Evolutionary conservation across 2,329 filamentous ascomycete genomes (phyloP), one percentile per base, ranked within the genome.

Genomic region (Venturia aucupariae): DNA sequence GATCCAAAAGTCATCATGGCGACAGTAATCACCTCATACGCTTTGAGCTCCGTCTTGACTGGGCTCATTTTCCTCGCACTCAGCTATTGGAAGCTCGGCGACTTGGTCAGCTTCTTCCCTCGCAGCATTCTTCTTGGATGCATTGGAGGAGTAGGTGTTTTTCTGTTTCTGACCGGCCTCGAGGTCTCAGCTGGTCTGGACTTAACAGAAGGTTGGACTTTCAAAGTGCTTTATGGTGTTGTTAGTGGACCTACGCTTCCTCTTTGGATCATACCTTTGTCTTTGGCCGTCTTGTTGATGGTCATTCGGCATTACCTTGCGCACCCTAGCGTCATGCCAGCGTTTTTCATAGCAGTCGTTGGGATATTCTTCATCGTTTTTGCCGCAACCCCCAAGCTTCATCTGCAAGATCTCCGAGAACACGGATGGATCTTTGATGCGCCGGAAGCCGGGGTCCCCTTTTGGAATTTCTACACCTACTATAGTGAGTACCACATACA

Each of bases 401-500:
- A 89, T 48, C 81, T 91, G 66, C 81, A 84, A 44, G 80, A 80
- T 15, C 77, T 97, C 55, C 87, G 92, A 63, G 75, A 84, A 11
- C 79, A 82, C 60, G 94, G 94, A 22, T 99, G 94, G 94, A 89
- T 97, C 13, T 99, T 99, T 70, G 84, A 90, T 70, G 89, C 89
- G 0, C 93, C 94, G 0, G 88, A 89, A 57, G 87, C 88, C 11
- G 89, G 85, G 15, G 90, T 96, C 70, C 92, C 94, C 0, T 99
- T 95, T 86, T 99, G 94, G 84, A 92, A 94, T 73, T 99, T 99
- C 71, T 99, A 96, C 77, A 95, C 91, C 0, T 83, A 97, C 60
- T 99, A 96, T 76, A 87, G 90, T 93, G 81, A 82, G 86, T 78
- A 35, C 39, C 17, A 57, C 19, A 38, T 64, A 72, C 63, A 6